A percentile compares a stretch with the other conserved stretches of the same genome.
phyloP scores from a whole-genome alignment of 1,284 basidiomycete species.

The Puccinia triticina region DNA sequence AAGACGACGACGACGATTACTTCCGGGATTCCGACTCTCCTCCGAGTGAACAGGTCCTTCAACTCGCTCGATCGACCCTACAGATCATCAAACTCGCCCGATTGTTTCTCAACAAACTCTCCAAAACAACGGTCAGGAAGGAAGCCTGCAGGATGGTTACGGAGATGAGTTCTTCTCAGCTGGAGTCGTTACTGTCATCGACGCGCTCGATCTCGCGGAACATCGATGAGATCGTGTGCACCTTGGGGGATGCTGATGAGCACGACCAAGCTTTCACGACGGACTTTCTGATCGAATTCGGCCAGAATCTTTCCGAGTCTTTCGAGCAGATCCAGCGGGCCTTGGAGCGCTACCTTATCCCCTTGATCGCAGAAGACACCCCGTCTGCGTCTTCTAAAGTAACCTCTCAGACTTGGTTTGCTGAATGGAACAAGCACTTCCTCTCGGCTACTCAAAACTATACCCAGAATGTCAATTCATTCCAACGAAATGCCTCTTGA shows the following conservation, averaged over 20 bases:
- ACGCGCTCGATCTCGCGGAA: not conserved
- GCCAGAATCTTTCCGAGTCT: not conserved
- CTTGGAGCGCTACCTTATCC: not conserved
- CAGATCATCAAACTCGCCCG: not conserved
- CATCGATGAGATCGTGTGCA: not conserved
- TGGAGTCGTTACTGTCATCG: not conserved
- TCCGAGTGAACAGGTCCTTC: not conserved
- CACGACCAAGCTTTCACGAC: not conserved
- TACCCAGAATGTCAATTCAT: not conserved
- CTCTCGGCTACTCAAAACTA: not conserved
- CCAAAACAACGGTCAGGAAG: not conserved
- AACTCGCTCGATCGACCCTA: not conserved
- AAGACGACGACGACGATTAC: not conserved
- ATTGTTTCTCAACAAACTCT: not conserved
- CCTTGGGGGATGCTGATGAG: not conserved
- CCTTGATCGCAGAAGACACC: not conserved
- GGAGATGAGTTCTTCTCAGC: constrained; percentile 14
- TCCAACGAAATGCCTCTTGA: not conserved
- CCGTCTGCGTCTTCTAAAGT: not conserved
- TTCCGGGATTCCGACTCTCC: not conserved
- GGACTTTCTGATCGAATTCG: not conserved
- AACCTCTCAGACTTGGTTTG: not conserved
- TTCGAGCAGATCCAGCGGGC: not conserved
- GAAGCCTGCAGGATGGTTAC: not conserved
- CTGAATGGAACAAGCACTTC: constrained; percentile 2